Evolutionary conservation across 2,329 filamentous ascomycete species (phyloP).

Genomic region (Fusarium foetens): DNA sequence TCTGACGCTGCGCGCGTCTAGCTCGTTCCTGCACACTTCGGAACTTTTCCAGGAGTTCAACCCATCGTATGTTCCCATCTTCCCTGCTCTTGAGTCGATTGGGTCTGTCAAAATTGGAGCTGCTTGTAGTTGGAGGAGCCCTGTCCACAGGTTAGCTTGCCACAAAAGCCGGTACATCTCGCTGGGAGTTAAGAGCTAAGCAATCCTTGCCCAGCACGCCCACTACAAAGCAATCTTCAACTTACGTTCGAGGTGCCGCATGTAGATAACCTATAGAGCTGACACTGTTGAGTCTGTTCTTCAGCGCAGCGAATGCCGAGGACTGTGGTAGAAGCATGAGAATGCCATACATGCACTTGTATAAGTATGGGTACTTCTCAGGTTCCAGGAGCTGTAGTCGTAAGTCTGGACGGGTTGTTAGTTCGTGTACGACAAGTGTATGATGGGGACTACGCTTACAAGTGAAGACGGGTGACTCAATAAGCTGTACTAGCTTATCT

Average conservation of each 20-base stretch:
- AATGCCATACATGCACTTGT: slow-evolving; percentile 97
- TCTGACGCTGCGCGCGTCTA: slow-evolving; percentile 72
- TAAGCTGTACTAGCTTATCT: slow-evolving; percentile 94
- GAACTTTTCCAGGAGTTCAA: slow-evolving; percentile 94
- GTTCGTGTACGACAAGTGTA: not conserved
- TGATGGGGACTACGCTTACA: slow-evolving; percentile 67
- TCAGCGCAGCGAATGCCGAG: slow-evolving; percentile 93
- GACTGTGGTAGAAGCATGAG: slow-evolving; percentile 99
- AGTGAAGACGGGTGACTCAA: slow-evolving; percentile 97
- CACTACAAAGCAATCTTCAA: not conserved
- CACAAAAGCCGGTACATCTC: too few species aligned
- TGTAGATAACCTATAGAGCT: slow-evolving; percentile 97
- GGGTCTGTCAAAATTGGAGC: slow-evolving; percentile 73
- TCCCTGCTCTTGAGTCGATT: slow-evolving; percentile 85
- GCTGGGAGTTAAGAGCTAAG: not conserved
- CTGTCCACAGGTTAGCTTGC: slow-evolving; percentile 35
- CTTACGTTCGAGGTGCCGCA: slow-evolving; percentile 78
- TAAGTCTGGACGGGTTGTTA: slow-evolving; percentile 69
- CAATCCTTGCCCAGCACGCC: not conserved
- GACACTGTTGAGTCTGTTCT: slow-evolving; percentile 96
- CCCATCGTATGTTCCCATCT: slow-evolving; percentile 88
- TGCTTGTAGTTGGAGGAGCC: slow-evolving; percentile 60
- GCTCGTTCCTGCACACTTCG: slow-evolving; percentile 88
- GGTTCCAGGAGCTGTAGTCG: slow-evolving; percentile 94
- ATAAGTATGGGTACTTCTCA: slow-evolving; percentile 92